A percentile compares a stretch with the other conserved stretches of the same genome.
Evolutionary conservation across 2,329 filamentous ascomycete species (phyloP).

Genomic region (Pyricularia sp.): DNA sequence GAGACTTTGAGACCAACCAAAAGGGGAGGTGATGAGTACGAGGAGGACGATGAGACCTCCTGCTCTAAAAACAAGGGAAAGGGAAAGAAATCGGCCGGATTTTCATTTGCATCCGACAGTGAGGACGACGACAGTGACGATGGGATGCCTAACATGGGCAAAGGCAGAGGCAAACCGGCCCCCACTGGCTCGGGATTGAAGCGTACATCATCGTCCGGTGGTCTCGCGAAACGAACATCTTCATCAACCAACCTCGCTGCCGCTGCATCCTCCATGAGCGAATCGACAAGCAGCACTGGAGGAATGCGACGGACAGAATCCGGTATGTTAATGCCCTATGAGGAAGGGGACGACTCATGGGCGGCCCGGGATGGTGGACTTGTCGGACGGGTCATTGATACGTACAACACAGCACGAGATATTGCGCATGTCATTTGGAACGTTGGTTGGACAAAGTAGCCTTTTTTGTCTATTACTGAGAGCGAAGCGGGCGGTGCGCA

Average conservation of each 20-base stretch:
- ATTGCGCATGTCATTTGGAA: conserved; percentile 63
- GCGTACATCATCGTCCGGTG: not conserved
- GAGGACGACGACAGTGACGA: not conserved
- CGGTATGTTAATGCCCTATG: conserved; percentile 85
- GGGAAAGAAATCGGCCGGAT: not conserved
- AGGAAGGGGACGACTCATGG: conserved; percentile 50
- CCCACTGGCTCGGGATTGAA: conserved; percentile 19
- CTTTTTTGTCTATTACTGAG: not conserved
- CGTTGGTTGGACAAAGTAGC: conserved; percentile 47
- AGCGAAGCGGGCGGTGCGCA: not conserved
- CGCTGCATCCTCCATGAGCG: conserved; percentile 24
- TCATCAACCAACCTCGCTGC: conserved; percentile 35
- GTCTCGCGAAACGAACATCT: conserved; percentile 21
- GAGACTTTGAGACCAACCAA: conserved; percentile 64
- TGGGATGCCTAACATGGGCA: not conserved
- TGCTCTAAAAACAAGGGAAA: not conserved
- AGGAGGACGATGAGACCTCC: conserved; percentile 10
- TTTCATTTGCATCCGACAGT: not conserved
- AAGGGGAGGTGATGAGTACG: conserved; percentile 17
- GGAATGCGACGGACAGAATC: conserved; percentile 69
- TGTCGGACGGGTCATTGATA: conserved; percentile 70
- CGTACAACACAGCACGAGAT: conserved; percentile 58
- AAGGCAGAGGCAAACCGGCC: not conserved
- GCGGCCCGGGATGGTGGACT: conserved; percentile 44
- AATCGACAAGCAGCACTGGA: not conserved